Evolutionary conservation across 1,284 basidiomycete genomes (phyloP).

Genomic region (Fomitopsis pinicola): DNA sequence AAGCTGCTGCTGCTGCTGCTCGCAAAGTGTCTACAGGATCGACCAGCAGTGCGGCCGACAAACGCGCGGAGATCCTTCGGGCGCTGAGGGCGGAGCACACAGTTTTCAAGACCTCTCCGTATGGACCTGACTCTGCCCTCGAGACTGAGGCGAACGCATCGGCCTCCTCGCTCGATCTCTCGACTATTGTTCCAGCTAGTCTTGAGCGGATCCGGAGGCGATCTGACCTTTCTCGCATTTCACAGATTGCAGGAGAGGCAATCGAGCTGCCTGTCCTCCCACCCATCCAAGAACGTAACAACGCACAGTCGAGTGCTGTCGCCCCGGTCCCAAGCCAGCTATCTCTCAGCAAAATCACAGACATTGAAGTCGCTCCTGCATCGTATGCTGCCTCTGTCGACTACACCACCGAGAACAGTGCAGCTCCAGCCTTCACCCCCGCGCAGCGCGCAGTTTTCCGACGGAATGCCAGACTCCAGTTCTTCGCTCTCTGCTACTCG

Average conservation of each 20-base stretch:
- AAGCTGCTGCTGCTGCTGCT: background rate
- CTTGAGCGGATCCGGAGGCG: slow-evolving; percentile 3
- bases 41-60: background rate
- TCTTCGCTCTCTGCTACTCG: slow-evolving; percentile 35
- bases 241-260: background rate
- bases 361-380: slow-evolving; percentile 1
- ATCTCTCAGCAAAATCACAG: background rate
- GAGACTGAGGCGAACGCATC: slow-evolving; percentile 3
- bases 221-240: slow-evolving; percentile 2
- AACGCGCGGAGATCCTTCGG: slow-evolving; percentile 3
- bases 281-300: background rate
- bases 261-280: slow-evolving; percentile 4
- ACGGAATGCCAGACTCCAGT: slow-evolving; percentile 29
- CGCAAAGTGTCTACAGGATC: background rate
- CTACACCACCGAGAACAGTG: slow-evolving; percentile 26
- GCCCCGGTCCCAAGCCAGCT: background rate
- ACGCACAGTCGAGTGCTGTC: background rate
- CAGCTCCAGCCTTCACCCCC: slow-evolving; percentile 4
- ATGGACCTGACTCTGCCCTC: slow-evolving; percentile 1
- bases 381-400: background rate
- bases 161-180: slow-evolving; percentile 4
- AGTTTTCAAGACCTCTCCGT: background rate
- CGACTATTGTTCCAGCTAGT: background rate
- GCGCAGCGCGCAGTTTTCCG: slow-evolving; percentile 6
- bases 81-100: background rate